These are phyloP conservation scores for Bifiguratus adelaidae DNA, from an alignment of 192 early-diverging fungal genomes.

Conservation along the genomic window DNA sequence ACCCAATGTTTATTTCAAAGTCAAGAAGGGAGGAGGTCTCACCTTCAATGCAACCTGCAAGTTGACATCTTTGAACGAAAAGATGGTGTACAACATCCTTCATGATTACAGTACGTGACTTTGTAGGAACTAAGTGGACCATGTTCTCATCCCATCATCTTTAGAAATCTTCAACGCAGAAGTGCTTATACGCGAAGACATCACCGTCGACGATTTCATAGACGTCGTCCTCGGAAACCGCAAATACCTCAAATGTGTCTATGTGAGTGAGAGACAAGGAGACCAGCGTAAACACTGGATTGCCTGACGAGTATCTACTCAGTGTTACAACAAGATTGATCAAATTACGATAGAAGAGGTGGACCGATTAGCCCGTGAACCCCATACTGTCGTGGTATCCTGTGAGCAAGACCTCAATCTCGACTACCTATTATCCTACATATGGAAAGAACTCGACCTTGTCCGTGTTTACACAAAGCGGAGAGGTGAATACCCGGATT, in stretches of 20 bases:
- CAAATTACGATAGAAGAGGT: constrained; percentile 92
- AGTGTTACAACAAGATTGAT: constrained; percentile 96
- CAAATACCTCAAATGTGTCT: constrained; percentile 92
- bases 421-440: constrained; percentile 78
- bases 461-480: constrained; percentile 96
- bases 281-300: neutral
- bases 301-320: neutral
- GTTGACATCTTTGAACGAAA: constrained; percentile 76
- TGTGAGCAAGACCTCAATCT: constrained; percentile 89
- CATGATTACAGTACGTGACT: constrained; percentile 75
- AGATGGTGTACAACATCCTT: constrained; percentile 87
- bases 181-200: constrained; percentile 93
- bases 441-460: constrained; percentile 85
- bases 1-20: constrained; percentile 96
- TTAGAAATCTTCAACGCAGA: constrained; percentile 92
- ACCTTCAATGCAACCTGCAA: constrained; percentile 88
- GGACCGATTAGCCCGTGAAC: constrained; percentile 80
- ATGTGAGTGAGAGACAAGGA: constrained; percentile 38
- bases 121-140: neutral
- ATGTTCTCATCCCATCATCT: neutral
- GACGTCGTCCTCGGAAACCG: constrained; percentile 98
- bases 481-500: constrained; percentile 89
- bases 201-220: constrained; percentile 94
- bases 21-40: constrained; percentile 96
- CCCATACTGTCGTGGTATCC: constrained; percentile 80